These are phyloP conservation scores for Hanseniaspora sp. DNA, from an alignment of 1,139 yeast species.

Conservation along the genomic window DNA sequence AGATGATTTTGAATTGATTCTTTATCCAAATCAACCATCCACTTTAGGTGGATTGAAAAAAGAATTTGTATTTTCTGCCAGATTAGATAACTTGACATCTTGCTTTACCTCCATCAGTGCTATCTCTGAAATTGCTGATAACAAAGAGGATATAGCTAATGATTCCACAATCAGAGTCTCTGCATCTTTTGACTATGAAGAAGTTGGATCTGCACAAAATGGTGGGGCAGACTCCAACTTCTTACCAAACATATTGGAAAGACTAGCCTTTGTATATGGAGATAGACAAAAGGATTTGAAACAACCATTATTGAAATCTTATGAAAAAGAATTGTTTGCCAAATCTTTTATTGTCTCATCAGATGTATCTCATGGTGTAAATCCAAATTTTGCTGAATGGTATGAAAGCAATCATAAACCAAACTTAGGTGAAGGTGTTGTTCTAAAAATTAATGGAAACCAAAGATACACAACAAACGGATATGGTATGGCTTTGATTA, in stretches of 20 bases:
- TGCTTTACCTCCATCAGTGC: constrained; percentile 73
- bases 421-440: constrained; percentile 77
- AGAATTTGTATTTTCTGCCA: constrained; percentile 87
- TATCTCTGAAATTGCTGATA: constrained; percentile 44
- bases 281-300: constrained; percentile 28
- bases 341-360: constrained; percentile 83
- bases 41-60: constrained; percentile 78
- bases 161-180: constrained; percentile 58
- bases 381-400: constrained; percentile 72
- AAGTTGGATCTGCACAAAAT: constrained; percentile 83
- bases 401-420: constrained; percentile 78
- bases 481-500: constrained; percentile 70
- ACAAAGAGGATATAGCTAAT: constrained; percentile 28
- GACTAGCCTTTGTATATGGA: constrained; percentile 46
- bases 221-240: constrained; percentile 95
- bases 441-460: constrained; percentile 83
- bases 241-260: constrained; percentile 61
- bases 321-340: constrained; percentile 55
- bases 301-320: constrained; percentile 26
- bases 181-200: constrained; percentile 89
- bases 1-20: constrained; percentile 83
- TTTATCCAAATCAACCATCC: constrained; percentile 76
- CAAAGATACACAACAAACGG: constrained; percentile 93
- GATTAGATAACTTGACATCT: constrained; percentile 81
- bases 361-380: constrained; percentile 95